Evolutionary conservation across 2,329 filamentous ascomycete species (phyloP).

Genomic region (Decorospora gaudefroyi): DNA sequence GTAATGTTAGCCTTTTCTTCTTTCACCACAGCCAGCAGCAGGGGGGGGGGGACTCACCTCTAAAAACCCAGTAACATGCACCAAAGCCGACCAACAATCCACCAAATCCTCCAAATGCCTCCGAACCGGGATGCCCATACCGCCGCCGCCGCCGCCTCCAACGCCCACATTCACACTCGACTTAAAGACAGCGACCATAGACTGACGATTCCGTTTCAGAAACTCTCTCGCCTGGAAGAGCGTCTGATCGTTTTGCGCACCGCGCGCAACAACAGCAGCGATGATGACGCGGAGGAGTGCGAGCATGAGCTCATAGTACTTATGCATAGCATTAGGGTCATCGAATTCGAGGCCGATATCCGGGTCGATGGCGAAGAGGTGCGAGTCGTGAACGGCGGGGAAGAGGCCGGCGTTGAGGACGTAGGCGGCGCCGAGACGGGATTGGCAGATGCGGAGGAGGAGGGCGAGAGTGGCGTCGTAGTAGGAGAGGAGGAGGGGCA

Average conservation of each 20-base stretch:
- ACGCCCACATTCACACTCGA: conserved; percentile 76
- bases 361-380: conserved; percentile 87
- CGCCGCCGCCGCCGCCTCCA: conserved; percentile 14
- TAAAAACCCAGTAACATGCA: conserved; percentile 80
- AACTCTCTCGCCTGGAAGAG: conserved; percentile 78
- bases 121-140: conserved; percentile 59
- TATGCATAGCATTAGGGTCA: conserved; percentile 70
- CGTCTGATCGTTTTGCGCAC: conserved; percentile 74
- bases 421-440: conserved; percentile 78
- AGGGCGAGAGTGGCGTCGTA: conserved; percentile 79
- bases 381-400: conserved; percentile 75
- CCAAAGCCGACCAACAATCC: conserved; percentile 81
- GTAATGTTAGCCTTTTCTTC: conserved; percentile 14
- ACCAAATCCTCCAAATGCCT: conserved; percentile 75
- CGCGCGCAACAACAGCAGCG: conserved; percentile 78
- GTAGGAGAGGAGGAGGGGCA: conserved; percentile 60
- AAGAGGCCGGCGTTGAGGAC: conserved; percentile 91
- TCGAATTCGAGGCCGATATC: conserved; percentile 82
- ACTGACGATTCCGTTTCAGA: conserved; percentile 77
- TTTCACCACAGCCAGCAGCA: not conserved
- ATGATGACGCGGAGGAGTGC: conserved; percentile 80
- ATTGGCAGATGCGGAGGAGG: conserved; percentile 82
- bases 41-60: conserved; percentile 63
- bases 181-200: conserved; percentile 89
- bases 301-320: conserved; percentile 83